Evolutionary conservation across 129 eudicot species (phyloP).

Genomic region (Logfia minima): DNA sequence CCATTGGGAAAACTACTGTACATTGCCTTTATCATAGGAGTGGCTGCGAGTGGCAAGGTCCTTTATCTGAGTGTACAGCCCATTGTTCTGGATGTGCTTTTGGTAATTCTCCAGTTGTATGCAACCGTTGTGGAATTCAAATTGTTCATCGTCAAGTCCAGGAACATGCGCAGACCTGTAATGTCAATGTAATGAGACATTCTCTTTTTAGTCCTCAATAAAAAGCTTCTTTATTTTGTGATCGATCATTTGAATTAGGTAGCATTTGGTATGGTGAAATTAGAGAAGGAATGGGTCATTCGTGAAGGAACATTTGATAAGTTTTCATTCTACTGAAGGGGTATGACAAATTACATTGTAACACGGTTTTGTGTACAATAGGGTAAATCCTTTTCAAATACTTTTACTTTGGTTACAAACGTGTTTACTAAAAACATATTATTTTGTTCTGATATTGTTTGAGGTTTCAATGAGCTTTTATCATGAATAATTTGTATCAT

Average conservation of each 20-base stretch:
- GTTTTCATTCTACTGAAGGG: background rate
- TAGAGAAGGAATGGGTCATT: background rate
- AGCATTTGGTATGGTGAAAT: background rate
- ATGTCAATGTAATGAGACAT: conserved; percentile 48
- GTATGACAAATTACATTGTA: background rate
- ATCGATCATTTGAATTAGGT: background rate
- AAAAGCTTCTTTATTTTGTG: conserved; percentile 8
- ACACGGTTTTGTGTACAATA: background rate
- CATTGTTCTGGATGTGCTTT: conserved; percentile 80
- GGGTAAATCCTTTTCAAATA: background rate
- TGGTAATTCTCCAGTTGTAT: conserved; percentile 87
- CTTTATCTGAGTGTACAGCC: conserved; percentile 72
- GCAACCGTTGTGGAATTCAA: conserved; percentile 90
- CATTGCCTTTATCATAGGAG: conserved; percentile 87
- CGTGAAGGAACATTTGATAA: background rate
- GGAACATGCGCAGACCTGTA: conserved; percentile 90
- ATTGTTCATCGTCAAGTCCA: conserved; percentile 95
- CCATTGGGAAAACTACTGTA: conserved; percentile 74
- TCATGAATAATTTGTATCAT: background rate
- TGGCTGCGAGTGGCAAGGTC: conserved; percentile 96
- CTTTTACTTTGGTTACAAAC: background rate
- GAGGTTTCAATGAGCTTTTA: background rate
- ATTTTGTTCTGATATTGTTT: background rate
- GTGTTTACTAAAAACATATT: background rate
- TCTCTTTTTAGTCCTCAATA: background rate